These are phyloP conservation scores for Lizonia empirigonia DNA, from an alignment of 2,329 filamentous ascomycete genomes.

Conservation along the genomic window DNA sequence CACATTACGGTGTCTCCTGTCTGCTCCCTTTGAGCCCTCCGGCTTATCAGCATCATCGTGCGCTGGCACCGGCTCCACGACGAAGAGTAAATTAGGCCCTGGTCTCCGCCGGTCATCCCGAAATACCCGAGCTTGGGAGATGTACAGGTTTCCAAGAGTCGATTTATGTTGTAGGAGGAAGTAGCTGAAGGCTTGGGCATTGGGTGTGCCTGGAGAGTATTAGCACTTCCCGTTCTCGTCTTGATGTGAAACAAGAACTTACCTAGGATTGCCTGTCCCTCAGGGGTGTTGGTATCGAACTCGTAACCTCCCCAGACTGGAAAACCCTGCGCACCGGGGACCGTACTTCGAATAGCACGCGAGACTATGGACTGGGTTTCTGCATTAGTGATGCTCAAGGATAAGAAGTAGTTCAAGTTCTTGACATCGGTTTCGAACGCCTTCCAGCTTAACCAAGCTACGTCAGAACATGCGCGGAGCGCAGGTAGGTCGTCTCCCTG, in stretches of 20 bases:
- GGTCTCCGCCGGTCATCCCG: neutral
- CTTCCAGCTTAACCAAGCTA: slow-evolving; percentile 8
- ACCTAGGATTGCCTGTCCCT: slow-evolving; percentile 7
- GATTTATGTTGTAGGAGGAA: slow-evolving; percentile 9
- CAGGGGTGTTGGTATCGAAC: neutral
- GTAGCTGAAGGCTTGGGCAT: slow-evolving; percentile 13
- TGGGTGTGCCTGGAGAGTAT: slow-evolving; percentile 2
- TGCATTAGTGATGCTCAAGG: slow-evolving; percentile 5
- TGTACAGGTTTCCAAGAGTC: slow-evolving; percentile 5
- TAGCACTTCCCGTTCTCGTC: neutral
- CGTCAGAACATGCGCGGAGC: slow-evolving; percentile 2
- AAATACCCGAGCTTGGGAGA: slow-evolving; percentile 7
- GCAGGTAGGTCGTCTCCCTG: slow-evolving; percentile 4
- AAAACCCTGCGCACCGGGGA: neutral
- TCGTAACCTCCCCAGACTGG: slow-evolving; percentile 5
- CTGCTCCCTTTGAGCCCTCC: too few species aligned
- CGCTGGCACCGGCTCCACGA: slow-evolving; percentile 7
- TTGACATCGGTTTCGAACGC: neutral
- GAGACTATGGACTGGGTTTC: slow-evolving; percentile 2
- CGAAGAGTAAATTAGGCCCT: slow-evolving; percentile 1
- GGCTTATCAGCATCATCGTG: neutral
- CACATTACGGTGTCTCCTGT: neutral
- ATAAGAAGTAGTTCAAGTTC: slow-evolving; percentile 3
- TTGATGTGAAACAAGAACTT: neutral
- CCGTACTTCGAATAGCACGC: neutral